A percentile compares a stretch with the other conserved stretches of the same genome.
phyloP scores from a whole-genome alignment of 2,329 filamentous ascomycete species.

The Claviceps sp. region DNA sequence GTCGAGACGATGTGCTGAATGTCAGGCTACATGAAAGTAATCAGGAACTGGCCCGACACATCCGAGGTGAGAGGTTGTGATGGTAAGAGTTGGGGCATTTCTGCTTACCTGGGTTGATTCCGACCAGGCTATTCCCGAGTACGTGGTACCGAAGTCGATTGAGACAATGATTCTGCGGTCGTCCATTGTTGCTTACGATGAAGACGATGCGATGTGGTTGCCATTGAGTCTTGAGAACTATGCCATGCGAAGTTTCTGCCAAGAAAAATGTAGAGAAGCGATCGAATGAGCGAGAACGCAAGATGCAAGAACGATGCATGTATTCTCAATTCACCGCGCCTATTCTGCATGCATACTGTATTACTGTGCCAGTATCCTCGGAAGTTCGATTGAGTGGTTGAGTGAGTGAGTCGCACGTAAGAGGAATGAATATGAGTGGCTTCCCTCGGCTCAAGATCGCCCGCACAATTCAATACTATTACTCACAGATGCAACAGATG shows the following conservation, averaged over 20 bases:
- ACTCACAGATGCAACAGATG: too few species aligned
- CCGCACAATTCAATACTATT: too few species aligned
- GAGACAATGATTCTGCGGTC: slow-evolving; percentile 33
- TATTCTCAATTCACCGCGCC: too few species aligned
- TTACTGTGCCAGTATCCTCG: background rate
- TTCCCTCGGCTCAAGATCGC: too few species aligned
- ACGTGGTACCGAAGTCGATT: slow-evolving; percentile 44
- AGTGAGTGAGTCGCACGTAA: background rate
- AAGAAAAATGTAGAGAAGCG: background rate
- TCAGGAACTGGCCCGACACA: background rate
- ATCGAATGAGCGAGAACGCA: background rate
- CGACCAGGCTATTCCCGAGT: slow-evolving; percentile 40
- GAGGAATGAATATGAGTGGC: background rate
- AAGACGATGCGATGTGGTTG: background rate
- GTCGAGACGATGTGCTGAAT: slow-evolving; percentile 27
- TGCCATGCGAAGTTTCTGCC: too few species aligned
- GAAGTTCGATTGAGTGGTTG: background rate
- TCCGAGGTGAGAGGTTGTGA: background rate
- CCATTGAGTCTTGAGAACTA: too few species aligned
- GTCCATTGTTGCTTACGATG: slow-evolving; percentile 13
- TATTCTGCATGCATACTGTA: too few species aligned
- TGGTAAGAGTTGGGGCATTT: background rate
- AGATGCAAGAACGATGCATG: too few species aligned
- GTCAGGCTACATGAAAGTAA: slow-evolving; percentile 17
- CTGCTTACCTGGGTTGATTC: slow-evolving; percentile 24